Evolutionary conservation across 2,329 filamentous ascomycete species (phyloP), one percentile per base, ranked within the genome.

Genomic region (Penicillium occitanis): DNA sequence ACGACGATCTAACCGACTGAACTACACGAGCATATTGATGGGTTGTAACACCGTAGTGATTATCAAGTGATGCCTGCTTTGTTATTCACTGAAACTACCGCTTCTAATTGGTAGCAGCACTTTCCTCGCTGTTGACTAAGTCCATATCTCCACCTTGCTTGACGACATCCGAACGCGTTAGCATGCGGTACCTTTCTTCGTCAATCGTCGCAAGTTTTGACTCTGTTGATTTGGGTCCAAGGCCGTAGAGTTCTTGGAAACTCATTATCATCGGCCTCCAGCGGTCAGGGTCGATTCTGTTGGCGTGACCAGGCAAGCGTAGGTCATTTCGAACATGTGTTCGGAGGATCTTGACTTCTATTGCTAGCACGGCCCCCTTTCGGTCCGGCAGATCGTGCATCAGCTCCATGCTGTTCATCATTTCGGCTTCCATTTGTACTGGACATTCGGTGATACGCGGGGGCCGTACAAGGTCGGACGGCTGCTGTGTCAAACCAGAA

Each of bases 191-290:
- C 50, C 7, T 53, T 53, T 53, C 50, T 30, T 33, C 50, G 17
- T 30, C 50, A n/a, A 53, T 53, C 1, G 50, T 53, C 7, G 50
- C 50, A 33, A 53, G 50, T 11, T 19, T 30, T 28, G 48, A 51
- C 25, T 53, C 25, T n/a, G 28, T n/a, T 53, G 28, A 53, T 53
- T 30, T 53, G 14, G 71, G 59, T 25, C 10, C 28, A 2, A 74
- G 63, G 0, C 79, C 81, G 67, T 82, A 82, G 7, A 81, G 70
- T 64, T 82, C 74, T 69, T 80, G 79, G 66, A 82, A 83, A 57
- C 70, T 75, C 79, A 81, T 82, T 51, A 83, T 79, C 71, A 82
- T 71, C 2, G 81, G 80, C 61, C 73, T 71, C 80, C 80, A 82
- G 55, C 71, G 74, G 66, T 82, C 78, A 1, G 80, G 74, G 66